phyloP scores from a whole-genome alignment of 768 basidiomycete genomes.

The Suillus americanus region DNA sequence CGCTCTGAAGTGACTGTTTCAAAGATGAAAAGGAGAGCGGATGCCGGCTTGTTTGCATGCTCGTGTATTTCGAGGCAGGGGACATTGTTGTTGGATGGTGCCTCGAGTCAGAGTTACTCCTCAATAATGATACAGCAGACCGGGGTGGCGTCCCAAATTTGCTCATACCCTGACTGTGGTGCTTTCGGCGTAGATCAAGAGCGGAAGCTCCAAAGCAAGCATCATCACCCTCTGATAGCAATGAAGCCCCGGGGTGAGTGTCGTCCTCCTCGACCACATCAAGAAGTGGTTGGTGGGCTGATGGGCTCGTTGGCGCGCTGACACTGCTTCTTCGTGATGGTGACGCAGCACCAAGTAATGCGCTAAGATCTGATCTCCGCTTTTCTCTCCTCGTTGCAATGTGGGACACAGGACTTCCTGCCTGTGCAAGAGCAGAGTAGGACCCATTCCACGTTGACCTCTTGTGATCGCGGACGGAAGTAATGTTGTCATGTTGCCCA shows the following conservation, averaged over 20 bases:
- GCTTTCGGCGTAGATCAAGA: constrained; percentile 56
- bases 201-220: constrained; percentile 62
- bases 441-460: constrained; percentile 78
- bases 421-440: constrained; percentile 49
- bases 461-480: constrained; percentile 40
- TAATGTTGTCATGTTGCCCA: constrained; percentile 17
- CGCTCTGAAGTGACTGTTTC: constrained; percentile 59
- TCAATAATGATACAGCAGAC: constrained; percentile 15
- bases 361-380: constrained; percentile 53
- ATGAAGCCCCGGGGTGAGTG: constrained; percentile 21
- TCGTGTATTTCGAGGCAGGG: constrained; percentile 62
- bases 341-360: constrained; percentile 38
- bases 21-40: constrained; percentile 68
- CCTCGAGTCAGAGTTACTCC: constrained; percentile 15
- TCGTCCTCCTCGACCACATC: constrained; percentile 44
- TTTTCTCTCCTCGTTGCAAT: constrained; percentile 47
- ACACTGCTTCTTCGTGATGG: constrained; percentile 29
- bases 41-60: constrained; percentile 58
- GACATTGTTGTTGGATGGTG: constrained; percentile 34
- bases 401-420: constrained; percentile 44
- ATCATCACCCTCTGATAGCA: constrained; percentile 21
- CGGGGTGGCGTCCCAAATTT: constrained; percentile 40
- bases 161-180: constrained; percentile 49
- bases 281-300: constrained; percentile 21
- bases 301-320: constrained; percentile 43